Percentiles rank a stretch among this genome's conserved stretches.
Evolutionary conservation across 495 filamentous ascomycete genomes (phyloP).

Genomic region (Tuber aestivum): DNA sequence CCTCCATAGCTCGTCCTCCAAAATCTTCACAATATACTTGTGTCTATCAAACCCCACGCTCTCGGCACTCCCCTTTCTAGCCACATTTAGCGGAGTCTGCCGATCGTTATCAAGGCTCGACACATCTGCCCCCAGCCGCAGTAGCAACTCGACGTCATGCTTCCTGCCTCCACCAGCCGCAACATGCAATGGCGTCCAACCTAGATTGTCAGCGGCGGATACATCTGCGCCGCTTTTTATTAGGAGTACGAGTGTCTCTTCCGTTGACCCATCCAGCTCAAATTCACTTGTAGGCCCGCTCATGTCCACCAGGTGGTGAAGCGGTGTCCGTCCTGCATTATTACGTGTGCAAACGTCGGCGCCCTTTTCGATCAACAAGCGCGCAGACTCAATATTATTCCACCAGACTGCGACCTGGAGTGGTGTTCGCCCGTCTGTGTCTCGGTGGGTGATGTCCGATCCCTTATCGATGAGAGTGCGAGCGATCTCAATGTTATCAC

Average conservation of each 20-base stretch:
- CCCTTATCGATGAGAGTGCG: slow-evolving; percentile 19
- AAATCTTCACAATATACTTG: neutral
- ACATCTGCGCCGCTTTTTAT: slow-evolving; percentile 8
- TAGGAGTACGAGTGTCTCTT: neutral
- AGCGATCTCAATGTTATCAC: neutral
- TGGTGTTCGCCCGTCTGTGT: slow-evolving; percentile 19
- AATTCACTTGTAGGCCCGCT: neutral
- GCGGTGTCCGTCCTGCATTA: slow-evolving; percentile 28
- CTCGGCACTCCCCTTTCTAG: neutral
- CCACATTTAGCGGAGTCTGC: slow-evolving; percentile 6
- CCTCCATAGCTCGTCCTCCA: neutral
- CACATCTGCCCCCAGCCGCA: slow-evolving; percentile 10
- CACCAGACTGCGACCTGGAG: slow-evolving; percentile 23
- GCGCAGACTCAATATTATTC: neutral
- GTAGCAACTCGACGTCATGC: slow-evolving; percentile 11
- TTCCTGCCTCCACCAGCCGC: slow-evolving; percentile 2
- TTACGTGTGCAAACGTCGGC: slow-evolving; percentile 15
- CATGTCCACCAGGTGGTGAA: slow-evolving; percentile 7
- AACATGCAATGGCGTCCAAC: slow-evolving; percentile 10
- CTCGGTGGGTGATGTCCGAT: slow-evolving; percentile 14
- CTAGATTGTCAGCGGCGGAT: slow-evolving; percentile 9
- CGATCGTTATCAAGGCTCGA: slow-evolving; percentile 6
- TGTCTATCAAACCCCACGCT: neutral
- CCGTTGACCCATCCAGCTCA: neutral
- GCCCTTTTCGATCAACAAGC: slow-evolving; percentile 20